phyloP scores from a whole-genome alignment of 1,284 basidiomycete species.

The Cryptococcus sp. region DNA sequence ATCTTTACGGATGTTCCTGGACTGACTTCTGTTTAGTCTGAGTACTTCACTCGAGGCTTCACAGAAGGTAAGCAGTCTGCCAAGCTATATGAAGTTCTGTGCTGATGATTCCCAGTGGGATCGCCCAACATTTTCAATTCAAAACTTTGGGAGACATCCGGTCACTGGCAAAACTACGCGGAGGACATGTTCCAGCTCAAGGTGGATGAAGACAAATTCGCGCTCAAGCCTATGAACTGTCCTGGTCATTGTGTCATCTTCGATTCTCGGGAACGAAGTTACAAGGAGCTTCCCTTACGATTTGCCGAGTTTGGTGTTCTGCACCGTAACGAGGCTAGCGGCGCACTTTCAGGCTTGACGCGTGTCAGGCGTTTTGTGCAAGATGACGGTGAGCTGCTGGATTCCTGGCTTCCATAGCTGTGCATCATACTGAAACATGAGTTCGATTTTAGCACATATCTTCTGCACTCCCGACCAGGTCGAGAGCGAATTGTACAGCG shows the following conservation, averaged over 20 bases:
- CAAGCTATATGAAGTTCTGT: neutral
- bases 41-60: constrained; percentile 58
- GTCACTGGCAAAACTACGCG: constrained; percentile 97
- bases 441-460: constrained; percentile 55
- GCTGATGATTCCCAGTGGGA: constrained; percentile 64
- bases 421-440: neutral
- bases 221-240: constrained; percentile 98
- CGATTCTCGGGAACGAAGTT: constrained; percentile 88
- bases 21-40: constrained; percentile 32
- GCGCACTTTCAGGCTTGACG: constrained; percentile 89
- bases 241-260: constrained; percentile 98
- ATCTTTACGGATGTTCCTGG: too few relatives aligned
- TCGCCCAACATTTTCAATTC: constrained; percentile 97
- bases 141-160: constrained; percentile 98
- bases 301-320: constrained; percentile 99
- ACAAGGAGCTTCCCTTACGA: constrained; percentile 93
- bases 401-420: neutral
- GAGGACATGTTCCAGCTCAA: constrained; percentile 97
- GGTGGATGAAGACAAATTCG: constrained; percentile 94
- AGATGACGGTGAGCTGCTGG: constrained; percentile 71
- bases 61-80: constrained; percentile 46
- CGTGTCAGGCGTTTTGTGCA: constrained; percentile 94
- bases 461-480: constrained; percentile 97
- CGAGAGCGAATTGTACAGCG: constrained; percentile 77
- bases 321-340: constrained; percentile 95